phyloP scores from a whole-genome alignment of 257 asterid species.

The Penstemon newberryi region DNA sequence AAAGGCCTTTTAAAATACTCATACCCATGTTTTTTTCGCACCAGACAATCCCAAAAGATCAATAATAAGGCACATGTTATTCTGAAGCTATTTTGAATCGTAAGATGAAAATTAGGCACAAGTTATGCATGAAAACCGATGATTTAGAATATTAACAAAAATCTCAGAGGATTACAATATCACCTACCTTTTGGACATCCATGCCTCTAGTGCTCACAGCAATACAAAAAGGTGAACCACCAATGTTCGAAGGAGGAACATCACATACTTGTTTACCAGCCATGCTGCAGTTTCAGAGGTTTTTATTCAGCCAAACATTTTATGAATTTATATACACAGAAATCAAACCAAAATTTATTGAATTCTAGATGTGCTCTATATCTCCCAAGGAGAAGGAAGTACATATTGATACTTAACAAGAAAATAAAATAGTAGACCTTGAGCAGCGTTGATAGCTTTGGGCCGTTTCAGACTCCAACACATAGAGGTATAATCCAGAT shows the following conservation, averaged over 20 bases:
- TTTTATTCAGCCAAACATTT: conserved; percentile 6
- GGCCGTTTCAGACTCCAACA: conserved; percentile 86
- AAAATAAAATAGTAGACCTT: conserved; percentile 52
- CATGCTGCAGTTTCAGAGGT: conserved; percentile 62
- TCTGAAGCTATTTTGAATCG: conserved; percentile 1
- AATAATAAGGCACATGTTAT: not conserved
- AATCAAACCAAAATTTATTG: conserved; percentile 17
- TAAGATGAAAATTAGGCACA: not conserved
- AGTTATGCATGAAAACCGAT: conserved; percentile 4
- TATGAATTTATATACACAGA: conserved; percentile 8
- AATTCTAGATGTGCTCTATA: not conserved
- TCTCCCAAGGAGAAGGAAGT: not conserved
- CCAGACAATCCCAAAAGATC: conserved; percentile 1
- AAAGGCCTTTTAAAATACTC: not conserved
- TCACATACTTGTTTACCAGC: conserved; percentile 94
- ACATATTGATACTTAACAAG: conserved; percentile 10
- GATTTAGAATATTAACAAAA: not conserved
- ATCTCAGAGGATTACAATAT: conserved; percentile 3
- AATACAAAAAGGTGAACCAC: conserved; percentile 81
- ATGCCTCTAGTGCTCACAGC: conserved; percentile 88
- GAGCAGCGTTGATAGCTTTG: conserved; percentile 83
- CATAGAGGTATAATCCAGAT: conserved; percentile 82
- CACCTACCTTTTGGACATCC: conserved; percentile 83
- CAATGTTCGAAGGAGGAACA: conserved; percentile 84
- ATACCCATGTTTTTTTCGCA: conserved; percentile 9